Evolutionary conservation across 768 basidiomycete species (phyloP).

Genomic region (Dacryopinax primogenitus): DNA sequence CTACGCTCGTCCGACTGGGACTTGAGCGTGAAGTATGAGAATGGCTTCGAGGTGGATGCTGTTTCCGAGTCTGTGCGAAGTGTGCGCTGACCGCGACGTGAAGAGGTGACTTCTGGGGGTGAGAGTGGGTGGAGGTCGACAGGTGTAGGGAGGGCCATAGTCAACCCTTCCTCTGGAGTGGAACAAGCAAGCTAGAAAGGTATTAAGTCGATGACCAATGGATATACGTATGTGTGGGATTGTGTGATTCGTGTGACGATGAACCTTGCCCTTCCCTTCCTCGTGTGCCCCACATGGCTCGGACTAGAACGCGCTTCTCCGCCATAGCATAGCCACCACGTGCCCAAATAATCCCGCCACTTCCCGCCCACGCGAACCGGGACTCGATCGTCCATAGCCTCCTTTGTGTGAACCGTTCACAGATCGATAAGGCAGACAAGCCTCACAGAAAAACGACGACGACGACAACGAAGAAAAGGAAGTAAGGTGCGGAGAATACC

Average conservation of each 20-base stretch:
- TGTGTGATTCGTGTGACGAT: not conserved
- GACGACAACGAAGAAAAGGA: not conserved
- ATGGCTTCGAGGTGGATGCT: slow-evolving; percentile 20
- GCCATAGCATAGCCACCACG: not conserved
- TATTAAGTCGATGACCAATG: too few relatives aligned
- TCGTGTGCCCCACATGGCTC: not conserved
- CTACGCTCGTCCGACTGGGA: slow-evolving; percentile 41
- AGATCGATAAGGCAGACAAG: not conserved
- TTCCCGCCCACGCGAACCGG: too few relatives aligned
- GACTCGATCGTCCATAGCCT: not conserved
- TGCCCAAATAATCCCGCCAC: too few relatives aligned
- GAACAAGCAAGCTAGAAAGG: not conserved
- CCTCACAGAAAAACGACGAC: not conserved
- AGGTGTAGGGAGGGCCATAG: not conserved
- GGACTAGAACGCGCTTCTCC: not conserved
- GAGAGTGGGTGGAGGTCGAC: slow-evolving; percentile 46
- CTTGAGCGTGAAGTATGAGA: slow-evolving; percentile 49
- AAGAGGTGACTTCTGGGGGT: slow-evolving; percentile 30
- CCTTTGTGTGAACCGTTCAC: not conserved
- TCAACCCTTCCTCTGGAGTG: not conserved
- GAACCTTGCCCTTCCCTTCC: too few relatives aligned
- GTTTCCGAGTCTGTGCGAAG: slow-evolving; percentile 13
- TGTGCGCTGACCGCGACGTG: slow-evolving; percentile 10
- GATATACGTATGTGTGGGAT: too few relatives aligned
- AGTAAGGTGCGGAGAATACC: not conserved